Conservation (phyloP, 768 basidiomycete species). For the Boletus pseudo-olivaceus region DNA sequence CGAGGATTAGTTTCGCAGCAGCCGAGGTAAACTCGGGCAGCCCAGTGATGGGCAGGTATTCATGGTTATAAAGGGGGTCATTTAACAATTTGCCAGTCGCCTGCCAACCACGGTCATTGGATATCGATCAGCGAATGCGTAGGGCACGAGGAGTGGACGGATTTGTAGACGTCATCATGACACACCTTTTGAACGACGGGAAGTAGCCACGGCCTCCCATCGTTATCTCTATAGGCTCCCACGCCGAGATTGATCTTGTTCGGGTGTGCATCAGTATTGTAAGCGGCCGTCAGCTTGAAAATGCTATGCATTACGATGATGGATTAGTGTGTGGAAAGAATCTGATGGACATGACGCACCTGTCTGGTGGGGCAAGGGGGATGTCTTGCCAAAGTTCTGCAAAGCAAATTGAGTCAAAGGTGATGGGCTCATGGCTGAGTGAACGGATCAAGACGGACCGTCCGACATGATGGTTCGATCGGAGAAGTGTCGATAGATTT, state of each 20-base stretch:
- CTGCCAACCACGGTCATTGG: constrained; percentile 36
- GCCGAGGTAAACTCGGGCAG: constrained; percentile 76
- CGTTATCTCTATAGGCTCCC: constrained; percentile 87
- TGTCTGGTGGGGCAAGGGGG: constrained; percentile 82
- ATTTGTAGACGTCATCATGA: neutral
- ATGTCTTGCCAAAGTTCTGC: constrained; percentile 73
- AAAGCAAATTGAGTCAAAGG: neutral
- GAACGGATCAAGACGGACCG: constrained; percentile 40
- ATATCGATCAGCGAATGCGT: neutral
- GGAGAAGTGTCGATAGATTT: constrained; percentile 53
- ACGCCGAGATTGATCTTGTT: constrained; percentile 91
- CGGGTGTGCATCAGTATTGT: constrained; percentile 72
- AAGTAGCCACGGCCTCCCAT: constrained; percentile 87
- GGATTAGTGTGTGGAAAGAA: constrained; percentile 1
- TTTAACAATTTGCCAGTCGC: constrained; percentile 68
- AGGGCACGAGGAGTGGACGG: neutral
- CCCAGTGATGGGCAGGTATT: constrained; percentile 90
- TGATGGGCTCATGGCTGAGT: neutral
- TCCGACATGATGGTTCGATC: constrained; percentile 44
- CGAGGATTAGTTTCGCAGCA: constrained; percentile 81
- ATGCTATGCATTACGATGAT: constrained; percentile 48
- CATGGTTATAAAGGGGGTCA: constrained; percentile 78
- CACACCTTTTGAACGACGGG: constrained; percentile 85
- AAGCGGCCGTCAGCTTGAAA: constrained; percentile 87
- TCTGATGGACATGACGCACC: constrained; percentile 39